phyloP scores from a whole-genome alignment of 1,284 basidiomycete genomes.

The Cryptococcus amylolentus region DNA sequence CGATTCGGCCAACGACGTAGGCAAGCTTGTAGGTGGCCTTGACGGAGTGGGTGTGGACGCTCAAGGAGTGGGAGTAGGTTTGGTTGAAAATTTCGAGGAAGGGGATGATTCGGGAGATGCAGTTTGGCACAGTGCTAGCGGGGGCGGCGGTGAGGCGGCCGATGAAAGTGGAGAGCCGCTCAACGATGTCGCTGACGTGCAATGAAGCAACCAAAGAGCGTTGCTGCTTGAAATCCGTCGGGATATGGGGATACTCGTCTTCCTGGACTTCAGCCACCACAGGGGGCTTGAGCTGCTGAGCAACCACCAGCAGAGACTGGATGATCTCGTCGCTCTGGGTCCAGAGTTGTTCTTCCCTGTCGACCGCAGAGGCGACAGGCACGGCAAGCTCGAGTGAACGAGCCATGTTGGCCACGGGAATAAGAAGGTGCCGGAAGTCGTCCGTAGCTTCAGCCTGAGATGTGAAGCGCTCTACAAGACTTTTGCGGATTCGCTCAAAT shows the following conservation, averaged over 20 bases:
- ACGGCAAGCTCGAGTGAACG: background rate
- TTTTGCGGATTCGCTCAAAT: slow-evolving; percentile 4
- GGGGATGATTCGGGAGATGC: slow-evolving; percentile 37
- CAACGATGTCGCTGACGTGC: slow-evolving; percentile 38
- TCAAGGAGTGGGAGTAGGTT: slow-evolving; percentile 53
- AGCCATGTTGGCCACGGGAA: slow-evolving; percentile 57
- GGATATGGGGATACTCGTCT: slow-evolving; percentile 38
- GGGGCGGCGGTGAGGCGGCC: slow-evolving; percentile 8
- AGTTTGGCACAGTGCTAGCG: slow-evolving; percentile 8
- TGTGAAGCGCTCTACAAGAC: slow-evolving; percentile 5
- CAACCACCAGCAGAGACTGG: slow-evolving; percentile 61
- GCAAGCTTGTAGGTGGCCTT: slow-evolving; percentile 79
- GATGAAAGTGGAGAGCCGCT: slow-evolving; percentile 31
- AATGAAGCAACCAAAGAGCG: slow-evolving; percentile 27
- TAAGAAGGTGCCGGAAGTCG: slow-evolving; percentile 55
- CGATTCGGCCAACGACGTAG: slow-evolving; percentile 70
- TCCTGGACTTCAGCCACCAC: slow-evolving; percentile 14
- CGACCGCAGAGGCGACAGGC: background rate
- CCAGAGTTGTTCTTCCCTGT: slow-evolving; percentile 20
- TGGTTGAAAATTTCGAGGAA: slow-evolving; percentile 56
- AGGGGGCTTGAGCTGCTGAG: slow-evolving; percentile 58
- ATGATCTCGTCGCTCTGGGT: slow-evolving; percentile 53
- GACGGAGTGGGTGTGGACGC: slow-evolving; percentile 46
- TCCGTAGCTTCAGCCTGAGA: slow-evolving; percentile 36
- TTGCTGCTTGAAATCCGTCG: slow-evolving; percentile 26